Evolutionary conservation across 1,284 basidiomycete genomes (phyloP).

Genomic region (Pyrrhoderma lamaoense): DNA sequence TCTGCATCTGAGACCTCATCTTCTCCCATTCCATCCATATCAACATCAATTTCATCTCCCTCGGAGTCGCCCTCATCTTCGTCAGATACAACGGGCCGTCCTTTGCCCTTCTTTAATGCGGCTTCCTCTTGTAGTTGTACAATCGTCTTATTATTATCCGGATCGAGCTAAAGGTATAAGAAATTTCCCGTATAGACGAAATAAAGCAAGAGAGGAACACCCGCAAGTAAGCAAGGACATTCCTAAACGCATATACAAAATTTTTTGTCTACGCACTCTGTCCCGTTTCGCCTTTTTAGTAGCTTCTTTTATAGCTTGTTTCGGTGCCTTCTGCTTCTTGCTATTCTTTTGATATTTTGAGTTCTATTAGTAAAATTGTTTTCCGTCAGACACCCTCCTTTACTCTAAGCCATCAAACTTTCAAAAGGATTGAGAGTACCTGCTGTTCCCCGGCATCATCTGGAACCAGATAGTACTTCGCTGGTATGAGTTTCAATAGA

Average conservation of each 20-base stretch:
- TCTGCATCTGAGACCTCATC: constrained; percentile 27
- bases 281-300: constrained; percentile 79
- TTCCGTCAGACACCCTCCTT: background rate
- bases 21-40: constrained; percentile 25
- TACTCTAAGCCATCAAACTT: background rate
- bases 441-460: constrained; percentile 66
- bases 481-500: constrained; percentile 76
- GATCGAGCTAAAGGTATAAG: constrained; percentile 62
- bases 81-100: constrained; percentile 26
- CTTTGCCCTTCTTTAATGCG: constrained; percentile 46
- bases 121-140: constrained; percentile 66
- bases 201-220: background rate
- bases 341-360: constrained; percentile 87
- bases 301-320: constrained; percentile 81
- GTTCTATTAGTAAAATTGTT: constrained; percentile 29
- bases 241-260: background rate
- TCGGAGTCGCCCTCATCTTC: constrained; percentile 26
- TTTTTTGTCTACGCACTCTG: constrained; percentile 48
- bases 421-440: constrained; percentile 29
- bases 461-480: constrained; percentile 76
- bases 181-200: too few species aligned
- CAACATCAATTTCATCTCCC: constrained; percentile 25
- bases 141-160: constrained; percentile 78
- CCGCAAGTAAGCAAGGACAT: background rate
- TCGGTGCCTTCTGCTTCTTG: constrained; percentile 74